Evolutionary conservation across 78 protist genomes (phyloP).

Genomic region (Creolimax fragrantissima): DNA sequence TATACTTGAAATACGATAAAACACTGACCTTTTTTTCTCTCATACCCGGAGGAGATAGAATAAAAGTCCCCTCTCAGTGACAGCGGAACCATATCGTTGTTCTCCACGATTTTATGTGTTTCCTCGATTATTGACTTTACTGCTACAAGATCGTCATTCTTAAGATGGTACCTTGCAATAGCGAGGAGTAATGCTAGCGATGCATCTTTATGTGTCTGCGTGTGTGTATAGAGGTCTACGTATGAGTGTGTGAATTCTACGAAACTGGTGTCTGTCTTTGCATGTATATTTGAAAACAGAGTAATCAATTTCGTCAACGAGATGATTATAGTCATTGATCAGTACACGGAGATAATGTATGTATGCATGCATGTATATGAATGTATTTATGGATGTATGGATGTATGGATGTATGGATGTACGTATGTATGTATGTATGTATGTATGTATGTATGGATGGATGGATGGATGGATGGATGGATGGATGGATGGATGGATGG

Average conservation of each 20-base stretch:
- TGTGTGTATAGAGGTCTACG: neutral
- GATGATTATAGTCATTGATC: too few species aligned
- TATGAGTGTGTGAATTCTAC: neutral
- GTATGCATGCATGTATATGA: neutral
- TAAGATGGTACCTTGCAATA: neutral
- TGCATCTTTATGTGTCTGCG: neutral
- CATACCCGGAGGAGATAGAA: neutral
- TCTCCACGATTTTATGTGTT: neutral
- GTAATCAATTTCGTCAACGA: too few species aligned
- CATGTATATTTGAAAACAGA: too few species aligned
- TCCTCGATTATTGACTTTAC: neutral
- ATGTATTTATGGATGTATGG: neutral
- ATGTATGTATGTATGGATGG: neutral
- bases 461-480: neutral
- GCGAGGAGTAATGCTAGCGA: neutral
- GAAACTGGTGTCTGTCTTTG: too few species aligned
- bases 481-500: too few species aligned
- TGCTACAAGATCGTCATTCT: neutral
- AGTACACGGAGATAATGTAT: too few species aligned
- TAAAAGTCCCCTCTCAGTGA: neutral
- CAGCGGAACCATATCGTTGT: neutral
- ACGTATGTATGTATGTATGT: neutral
- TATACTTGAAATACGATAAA: too few species aligned
- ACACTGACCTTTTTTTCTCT: neutral
- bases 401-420: neutral